Percentiles rank a stretch among this genome's conserved stretches.
Conservation (phyloP, 495 filamentous ascomycete species). For the Penicillium robsamsonii region DNA sequence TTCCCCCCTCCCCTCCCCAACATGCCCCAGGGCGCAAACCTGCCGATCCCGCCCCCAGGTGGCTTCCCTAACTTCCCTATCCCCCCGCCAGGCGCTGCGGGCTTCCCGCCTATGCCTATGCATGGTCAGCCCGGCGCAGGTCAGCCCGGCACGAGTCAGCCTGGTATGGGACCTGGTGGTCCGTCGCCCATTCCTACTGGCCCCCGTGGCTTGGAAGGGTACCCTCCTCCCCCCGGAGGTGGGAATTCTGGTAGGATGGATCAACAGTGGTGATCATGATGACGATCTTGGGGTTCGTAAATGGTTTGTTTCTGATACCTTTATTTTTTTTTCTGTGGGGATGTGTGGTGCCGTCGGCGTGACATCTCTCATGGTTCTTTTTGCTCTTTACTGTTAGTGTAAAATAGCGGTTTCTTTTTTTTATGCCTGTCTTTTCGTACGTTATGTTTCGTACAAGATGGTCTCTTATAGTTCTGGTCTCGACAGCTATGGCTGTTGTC, state of each 20-base stretch:
- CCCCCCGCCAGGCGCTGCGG: slow-evolving; percentile 35
- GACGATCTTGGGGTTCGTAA: not conserved
- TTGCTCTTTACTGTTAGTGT: slow-evolving; percentile 19
- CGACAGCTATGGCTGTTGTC: not conserved
- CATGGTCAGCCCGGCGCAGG: slow-evolving; percentile 19
- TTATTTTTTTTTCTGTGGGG: slow-evolving; percentile 9
- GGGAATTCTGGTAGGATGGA: slow-evolving; percentile 25
- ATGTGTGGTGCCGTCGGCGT: not conserved
- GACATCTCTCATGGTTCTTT: slow-evolving; percentile 1
- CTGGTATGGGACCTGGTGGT: slow-evolving; percentile 16
- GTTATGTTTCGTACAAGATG: not conserved
- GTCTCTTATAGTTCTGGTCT: not conserved
- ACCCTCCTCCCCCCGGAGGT: slow-evolving; percentile 27
- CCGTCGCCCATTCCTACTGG: slow-evolving; percentile 26
- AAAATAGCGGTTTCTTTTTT: slow-evolving; percentile 25
- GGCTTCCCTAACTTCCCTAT: slow-evolving; percentile 56
- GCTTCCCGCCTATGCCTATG: slow-evolving; percentile 27
- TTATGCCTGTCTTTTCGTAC: slow-evolving; percentile 6
- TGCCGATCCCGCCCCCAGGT: slow-evolving; percentile 64
- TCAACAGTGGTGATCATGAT: slow-evolving; percentile 23
- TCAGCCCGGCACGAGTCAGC: slow-evolving; percentile 25
- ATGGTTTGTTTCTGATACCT: slow-evolving; percentile 14
- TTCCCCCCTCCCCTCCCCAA: slow-evolving; percentile 25
- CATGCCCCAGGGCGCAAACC: slow-evolving; percentile 38
- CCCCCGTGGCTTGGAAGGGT: slow-evolving; percentile 35